Base-by-base conservation (phyloP, 2,329 filamentous ascomycete genomes). In the Hypoxylon sp. region DNA sequence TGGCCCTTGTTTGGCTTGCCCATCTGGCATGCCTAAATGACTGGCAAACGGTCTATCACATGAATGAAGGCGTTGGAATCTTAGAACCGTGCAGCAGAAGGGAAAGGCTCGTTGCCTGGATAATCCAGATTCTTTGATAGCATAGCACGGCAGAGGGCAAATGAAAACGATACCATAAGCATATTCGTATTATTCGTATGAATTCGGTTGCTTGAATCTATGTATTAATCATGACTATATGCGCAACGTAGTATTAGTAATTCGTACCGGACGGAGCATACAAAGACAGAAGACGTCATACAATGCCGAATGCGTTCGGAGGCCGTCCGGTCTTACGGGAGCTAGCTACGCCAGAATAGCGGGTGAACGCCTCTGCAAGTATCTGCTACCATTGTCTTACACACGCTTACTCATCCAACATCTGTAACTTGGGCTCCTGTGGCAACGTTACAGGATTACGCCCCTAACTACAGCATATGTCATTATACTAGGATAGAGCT, bases 111-210 rank as follows among this genome's bases (percentile, higher is more conserved):
- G 52, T 52, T 55, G 23, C 59, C 52, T 45, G 46, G 34, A 46
- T 63, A 66, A 30, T 45, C 36, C 36, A 38, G 25, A 46, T 25
- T 53, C 23, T 60, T 60, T 56, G 19, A 50, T 62, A 56, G 63
- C 66, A 63, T 56, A 51, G 59, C 32, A 30, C 59, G 30, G 58
- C 28, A 25, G 28, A 49, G 21, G 28, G 36, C 58, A 63, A 68
- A 65, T 58, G 59, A 66, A 60, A 57, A 63, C 58, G 60, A 69
- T 66, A 66, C 56, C 28, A 66, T 34, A 43, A 65, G 38, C 36
- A 45, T 52, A 32, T n/a, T 19, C 7, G 21, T 51, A 43, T 6
- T n/a, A n/a, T n/a, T n/a, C n/a, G 5, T 11, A 34, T 32, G n/a
- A n/a, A n/a, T n/a, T n/a, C 13, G 38, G 23, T 13, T 13, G 14